Evolutionary conservation across 129 eudicot genomes (phyloP).

Genomic region (Pseudognaphalium luteoalbum): DNA sequence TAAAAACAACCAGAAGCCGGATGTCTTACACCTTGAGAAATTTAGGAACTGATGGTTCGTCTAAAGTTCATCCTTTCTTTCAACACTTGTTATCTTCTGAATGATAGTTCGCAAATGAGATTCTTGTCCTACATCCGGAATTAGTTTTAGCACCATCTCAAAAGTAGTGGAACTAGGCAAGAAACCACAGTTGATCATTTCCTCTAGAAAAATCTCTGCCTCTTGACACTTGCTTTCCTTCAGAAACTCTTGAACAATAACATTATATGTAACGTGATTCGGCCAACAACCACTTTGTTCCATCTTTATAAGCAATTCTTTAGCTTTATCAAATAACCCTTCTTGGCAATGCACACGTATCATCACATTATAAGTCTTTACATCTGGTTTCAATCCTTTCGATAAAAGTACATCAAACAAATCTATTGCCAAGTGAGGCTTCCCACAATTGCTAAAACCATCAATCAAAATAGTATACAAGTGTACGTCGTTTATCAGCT

Average conservation of each 20-base stretch:
- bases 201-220: slow-evolving; percentile 8
- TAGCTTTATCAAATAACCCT: slow-evolving; percentile 22
- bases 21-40: too few species aligned
- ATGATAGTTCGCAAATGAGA: too few species aligned
- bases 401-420: slow-evolving; percentile 11
- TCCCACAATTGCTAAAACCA: too few species aligned
- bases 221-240: neutral
- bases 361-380: slow-evolving; percentile 26
- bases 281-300: slow-evolving; percentile 28
- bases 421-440: neutral
- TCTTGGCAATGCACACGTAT: slow-evolving; percentile 22
- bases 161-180: too few species aligned
- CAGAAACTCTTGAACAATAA: slow-evolving; percentile 25
- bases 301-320: slow-evolving; percentile 22
- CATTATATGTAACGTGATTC: slow-evolving; percentile 17
- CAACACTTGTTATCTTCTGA: too few species aligned
- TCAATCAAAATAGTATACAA: too few species aligned
- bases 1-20: too few species aligned
- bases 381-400: slow-evolving; percentile 31
- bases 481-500: too few species aligned
- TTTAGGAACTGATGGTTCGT: too few species aligned
- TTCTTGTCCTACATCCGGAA: too few species aligned
- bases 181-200: neutral
- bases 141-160: too few species aligned
- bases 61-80: too few species aligned